Evolutionary conservation across 2,329 filamentous ascomycete species (phyloP).

Genomic region (Truncatella angustata): DNA sequence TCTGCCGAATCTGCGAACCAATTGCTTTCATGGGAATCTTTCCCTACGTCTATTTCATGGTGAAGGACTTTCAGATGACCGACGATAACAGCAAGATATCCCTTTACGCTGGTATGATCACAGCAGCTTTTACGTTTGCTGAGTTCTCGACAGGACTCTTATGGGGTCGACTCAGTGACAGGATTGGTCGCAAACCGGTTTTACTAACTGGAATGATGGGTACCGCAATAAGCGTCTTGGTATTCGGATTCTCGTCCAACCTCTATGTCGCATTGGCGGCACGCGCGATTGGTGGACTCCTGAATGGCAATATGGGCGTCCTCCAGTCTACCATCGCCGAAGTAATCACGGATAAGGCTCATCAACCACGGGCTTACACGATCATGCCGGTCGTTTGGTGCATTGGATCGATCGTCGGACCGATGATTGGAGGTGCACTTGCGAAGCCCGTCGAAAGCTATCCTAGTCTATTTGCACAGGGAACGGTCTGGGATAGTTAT

Average conservation of each 20-base stretch:
- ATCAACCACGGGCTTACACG: constrained; percentile 91
- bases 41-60: constrained; percentile 98
- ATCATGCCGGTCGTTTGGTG: constrained; percentile 99
- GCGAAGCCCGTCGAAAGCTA: constrained; percentile 84
- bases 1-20: constrained; percentile 95
- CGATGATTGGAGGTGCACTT: constrained; percentile 85
- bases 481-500: constrained; percentile 78
- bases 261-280: constrained; percentile 81
- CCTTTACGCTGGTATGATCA: constrained; percentile 93
- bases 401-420: constrained; percentile 90
- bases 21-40: constrained; percentile 99
- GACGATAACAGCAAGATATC: constrained; percentile 77
- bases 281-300: constrained; percentile 72
- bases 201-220: constrained; percentile 78
- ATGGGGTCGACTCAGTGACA: constrained; percentile 92
- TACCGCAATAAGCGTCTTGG: constrained; percentile 77
- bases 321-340: constrained; percentile 94
- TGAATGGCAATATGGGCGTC: constrained; percentile 95
- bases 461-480: constrained; percentile 67
- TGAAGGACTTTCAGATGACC: constrained; percentile 84
- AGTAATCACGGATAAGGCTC: constrained; percentile 86
- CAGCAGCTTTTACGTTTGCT: constrained; percentile 91
- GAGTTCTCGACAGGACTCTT: constrained; percentile 91
- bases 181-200: constrained; percentile 84
- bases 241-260: constrained; percentile 79